Evolutionary conservation across 2,329 filamentous ascomycete species (phyloP), one percentile per base, ranked within the genome.

Genomic region (Aspergillus novoparasiticus): DNA sequence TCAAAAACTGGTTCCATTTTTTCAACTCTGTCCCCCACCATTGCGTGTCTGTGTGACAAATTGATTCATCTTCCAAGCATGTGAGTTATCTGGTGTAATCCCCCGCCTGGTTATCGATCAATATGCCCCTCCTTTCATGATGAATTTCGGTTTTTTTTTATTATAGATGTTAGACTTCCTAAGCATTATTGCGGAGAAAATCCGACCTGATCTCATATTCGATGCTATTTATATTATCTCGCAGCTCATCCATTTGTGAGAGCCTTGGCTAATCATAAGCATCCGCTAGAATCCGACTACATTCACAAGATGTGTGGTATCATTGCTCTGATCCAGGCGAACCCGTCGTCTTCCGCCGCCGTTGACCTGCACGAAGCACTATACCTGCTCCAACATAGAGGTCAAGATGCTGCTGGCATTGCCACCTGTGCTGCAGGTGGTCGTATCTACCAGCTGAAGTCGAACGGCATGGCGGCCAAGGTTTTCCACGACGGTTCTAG

Each of bases 381-480:
- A n/a, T 91, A 90, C 78, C 87, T 87, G 70, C 86, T 92, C 11
- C 89, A 90, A 75, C 85, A 75, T 76, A 86, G 91, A 73, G 92
- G 92, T 59, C 93, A 96, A 78, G 93, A 97, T 89, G 93, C 93
- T 57, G 91, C 89, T 60, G 93, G 93, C 67, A 94, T 97, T 70
- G 88, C 93, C 57, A 91, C 83, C 71, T 93, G 84, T 84, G 89
- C 85, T 69, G 85, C 82, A 16, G 91, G 91, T 41, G 93, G 94
- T 65, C 86, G 92, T 50, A 90, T 97, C 69, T 94, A 90, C 76
- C 92, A 96, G 76, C 90, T 91, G 83, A 97, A 97, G 81, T 93
- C 93, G 68, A 93, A 93, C 74, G 94, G 93, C 60, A 90, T 97
- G 85, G 93, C 91, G 46, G 87, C 89, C 68, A 91, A 89, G 75